Conservation (phyloP, 176 grass and related monocot genomes). For the Themeda triandra region DNA sequence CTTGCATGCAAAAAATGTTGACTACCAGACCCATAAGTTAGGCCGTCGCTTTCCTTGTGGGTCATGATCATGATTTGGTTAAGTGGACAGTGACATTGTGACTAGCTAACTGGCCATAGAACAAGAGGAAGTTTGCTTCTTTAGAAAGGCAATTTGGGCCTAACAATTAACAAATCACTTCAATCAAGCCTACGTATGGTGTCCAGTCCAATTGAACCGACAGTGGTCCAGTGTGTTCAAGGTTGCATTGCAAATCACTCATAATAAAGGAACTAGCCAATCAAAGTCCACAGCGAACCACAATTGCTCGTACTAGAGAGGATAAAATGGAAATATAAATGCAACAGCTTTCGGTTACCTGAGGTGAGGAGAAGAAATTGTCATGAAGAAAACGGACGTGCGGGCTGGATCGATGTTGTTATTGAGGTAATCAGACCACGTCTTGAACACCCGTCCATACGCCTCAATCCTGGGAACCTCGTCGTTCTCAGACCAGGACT, state of each 20-base stretch:
- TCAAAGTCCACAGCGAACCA: not conserved
- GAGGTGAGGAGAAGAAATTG: conserved; percentile 78
- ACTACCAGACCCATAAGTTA: conserved; percentile 20
- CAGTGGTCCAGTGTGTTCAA: conserved; percentile 19
- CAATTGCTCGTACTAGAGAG: not conserved
- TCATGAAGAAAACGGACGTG: conserved; percentile 76
- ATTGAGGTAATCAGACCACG: conserved; percentile 58
- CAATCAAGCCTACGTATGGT: not conserved
- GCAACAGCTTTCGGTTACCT: conserved; percentile 40
- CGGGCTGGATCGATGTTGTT: conserved; percentile 51
- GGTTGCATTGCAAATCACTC: not conserved
- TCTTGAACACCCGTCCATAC: conserved; percentile 56
- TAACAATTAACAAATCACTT: conserved; percentile 9
- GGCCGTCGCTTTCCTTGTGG: not conserved
- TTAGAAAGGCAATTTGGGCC: not conserved
- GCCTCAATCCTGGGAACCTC: conserved; percentile 61
- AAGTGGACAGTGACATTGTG: no score
- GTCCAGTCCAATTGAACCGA: not conserved
- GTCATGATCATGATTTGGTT: not conserved
- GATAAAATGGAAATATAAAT: not conserved
- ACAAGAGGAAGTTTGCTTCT: no score
- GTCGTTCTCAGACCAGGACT: conserved; percentile 66
- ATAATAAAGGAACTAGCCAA: not conserved
- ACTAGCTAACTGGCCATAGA: no score
- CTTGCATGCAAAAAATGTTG: not conserved